Base-by-base conservation (phyloP, 2,329 filamentous ascomycete genomes). In the Metarhizium sp. region DNA sequence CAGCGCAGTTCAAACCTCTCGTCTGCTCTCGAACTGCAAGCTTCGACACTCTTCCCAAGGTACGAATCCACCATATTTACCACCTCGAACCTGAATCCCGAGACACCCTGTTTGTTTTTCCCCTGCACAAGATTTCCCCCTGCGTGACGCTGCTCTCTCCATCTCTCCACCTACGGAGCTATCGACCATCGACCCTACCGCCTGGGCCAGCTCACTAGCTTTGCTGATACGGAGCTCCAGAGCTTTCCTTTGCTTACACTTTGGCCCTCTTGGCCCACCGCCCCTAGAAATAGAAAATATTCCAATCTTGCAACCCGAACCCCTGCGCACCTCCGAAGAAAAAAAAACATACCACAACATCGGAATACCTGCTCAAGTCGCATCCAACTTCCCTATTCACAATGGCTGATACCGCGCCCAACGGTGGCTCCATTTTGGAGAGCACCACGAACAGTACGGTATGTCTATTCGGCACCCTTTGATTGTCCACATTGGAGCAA, bases 371-470 rank as follows among this genome's bases (percentile, higher is more conserved):
- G n/a, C 57, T 20, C 6, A 30, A 50, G 42, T 47, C 36, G 40
- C 49, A 54, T 34, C 20, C 43, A 20, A 25, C 18, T 47, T 53
- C 51, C 30, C 47, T 25, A 29, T 48, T 55, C 56, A 38, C 52
- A 48, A 62, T 70, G 63, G 66, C 70, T 62, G 68, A 70, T 61
- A 62, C 67, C 60, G 64, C 68, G 56, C 67, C 69, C 69, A 79
- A 79, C 69, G 77, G 76, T 66, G 71, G 63, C 62, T 72, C 75
- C 62, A 68, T 71, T 61, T 59, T 75, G 59, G 70, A 78, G 61
- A 66, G 69, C 61, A 70, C 78, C 64, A 80, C 79, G 69, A 72
- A 68, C 65, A 80, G 79, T 82, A 73, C 72, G 79, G 78, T 79
- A 64, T 56, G 75, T 72, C 59, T 57, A 50, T 57, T 51, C 54